Conservation (phyloP, 345 rosid species). For the Orychophragmus violaceus region DNA sequence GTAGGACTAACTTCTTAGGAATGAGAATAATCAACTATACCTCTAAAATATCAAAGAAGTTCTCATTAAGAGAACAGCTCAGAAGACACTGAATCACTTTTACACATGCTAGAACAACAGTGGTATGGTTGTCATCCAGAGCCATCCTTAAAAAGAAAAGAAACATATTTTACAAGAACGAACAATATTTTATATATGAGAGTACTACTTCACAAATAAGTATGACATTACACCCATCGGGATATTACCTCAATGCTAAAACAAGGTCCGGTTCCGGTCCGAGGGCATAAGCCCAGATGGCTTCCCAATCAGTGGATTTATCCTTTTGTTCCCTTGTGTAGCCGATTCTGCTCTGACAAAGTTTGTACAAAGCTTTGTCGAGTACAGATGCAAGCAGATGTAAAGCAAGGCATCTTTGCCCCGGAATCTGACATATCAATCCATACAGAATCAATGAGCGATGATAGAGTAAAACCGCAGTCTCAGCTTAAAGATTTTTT, state of each 20-base stretch:
- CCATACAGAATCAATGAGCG: not conserved
- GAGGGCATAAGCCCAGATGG: constrained; percentile 86
- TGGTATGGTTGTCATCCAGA: constrained; percentile 79
- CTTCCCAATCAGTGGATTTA: constrained; percentile 66
- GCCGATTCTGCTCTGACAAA: constrained; percentile 45
- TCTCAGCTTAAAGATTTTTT: not conserved
- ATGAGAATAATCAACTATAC: constrained; percentile 32
- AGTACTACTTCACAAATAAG: constrained; percentile 5
- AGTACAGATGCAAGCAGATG: constrained; percentile 71
- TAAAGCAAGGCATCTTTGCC: constrained; percentile 77
- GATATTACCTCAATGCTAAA: constrained; percentile 66
- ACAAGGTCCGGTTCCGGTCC: constrained; percentile 95
- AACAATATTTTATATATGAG: not conserved
- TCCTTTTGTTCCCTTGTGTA: constrained; percentile 18
- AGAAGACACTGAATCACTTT: constrained; percentile 59
- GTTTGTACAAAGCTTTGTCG: constrained; percentile 48
- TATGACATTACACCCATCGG: not conserved
- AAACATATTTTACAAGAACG: not conserved
- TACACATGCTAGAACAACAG: constrained; percentile 69
- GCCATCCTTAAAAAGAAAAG: constrained; percentile 52
- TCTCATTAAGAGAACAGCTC: constrained; percentile 61
- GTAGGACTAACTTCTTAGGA: not conserved
- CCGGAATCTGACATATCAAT: constrained; percentile 55
- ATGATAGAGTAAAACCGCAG: not conserved
- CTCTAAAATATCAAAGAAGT: constrained; percentile 62